These are phyloP conservation scores for Neurospora sp. DNA, from an alignment of 495 filamentous ascomycete species.

Conservation along the genomic window DNA sequence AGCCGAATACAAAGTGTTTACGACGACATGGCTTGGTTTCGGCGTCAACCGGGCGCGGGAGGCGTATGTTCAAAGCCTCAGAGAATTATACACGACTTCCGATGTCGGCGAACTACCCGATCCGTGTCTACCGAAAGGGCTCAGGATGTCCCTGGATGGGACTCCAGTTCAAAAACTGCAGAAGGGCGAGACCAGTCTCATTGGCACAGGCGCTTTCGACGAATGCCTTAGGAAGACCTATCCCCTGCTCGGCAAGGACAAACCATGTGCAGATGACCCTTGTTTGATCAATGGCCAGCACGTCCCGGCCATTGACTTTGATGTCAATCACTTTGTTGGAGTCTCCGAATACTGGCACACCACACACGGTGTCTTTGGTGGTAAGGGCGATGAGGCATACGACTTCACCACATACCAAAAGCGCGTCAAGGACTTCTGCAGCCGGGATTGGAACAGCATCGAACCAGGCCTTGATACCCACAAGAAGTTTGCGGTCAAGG, in stretches of 20 bases:
- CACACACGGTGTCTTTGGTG: constrained; percentile 87
- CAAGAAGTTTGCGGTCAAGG: constrained; percentile 48
- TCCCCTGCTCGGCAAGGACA: constrained; percentile 83
- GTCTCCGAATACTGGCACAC: constrained; percentile 99
- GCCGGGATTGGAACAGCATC: constrained; percentile 70
- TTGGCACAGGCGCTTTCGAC: constrained; percentile 79
- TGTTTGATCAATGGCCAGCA: constrained; percentile 85
- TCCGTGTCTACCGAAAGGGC: constrained; percentile 76
- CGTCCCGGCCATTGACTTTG: constrained; percentile 92
- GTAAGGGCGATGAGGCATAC: constrained; percentile 73
- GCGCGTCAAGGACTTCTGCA: constrained; percentile 76
- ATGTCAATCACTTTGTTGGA: constrained; percentile 95
- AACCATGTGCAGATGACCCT: constrained; percentile 70
- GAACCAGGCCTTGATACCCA: constrained; percentile 48
- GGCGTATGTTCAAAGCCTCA: constrained; percentile 64
- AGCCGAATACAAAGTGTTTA: constrained; percentile 80
- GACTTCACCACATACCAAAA: constrained; percentile 87
- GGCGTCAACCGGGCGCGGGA: constrained; percentile 84
- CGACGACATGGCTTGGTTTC: constrained; percentile 93
- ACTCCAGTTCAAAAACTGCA: constrained; percentile 26
- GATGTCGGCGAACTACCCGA: constrained; percentile 65
- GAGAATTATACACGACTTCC: constrained; percentile 45
- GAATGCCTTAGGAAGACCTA: constrained; percentile 76
- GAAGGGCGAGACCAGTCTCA: constrained; percentile 33
- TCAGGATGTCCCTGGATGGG: constrained; percentile 59